Evolutionary conservation across 805 yeast genomes (phyloP), one percentile per base, ranked within the genome.

Genomic region (Yarrowia sp.): DNA sequence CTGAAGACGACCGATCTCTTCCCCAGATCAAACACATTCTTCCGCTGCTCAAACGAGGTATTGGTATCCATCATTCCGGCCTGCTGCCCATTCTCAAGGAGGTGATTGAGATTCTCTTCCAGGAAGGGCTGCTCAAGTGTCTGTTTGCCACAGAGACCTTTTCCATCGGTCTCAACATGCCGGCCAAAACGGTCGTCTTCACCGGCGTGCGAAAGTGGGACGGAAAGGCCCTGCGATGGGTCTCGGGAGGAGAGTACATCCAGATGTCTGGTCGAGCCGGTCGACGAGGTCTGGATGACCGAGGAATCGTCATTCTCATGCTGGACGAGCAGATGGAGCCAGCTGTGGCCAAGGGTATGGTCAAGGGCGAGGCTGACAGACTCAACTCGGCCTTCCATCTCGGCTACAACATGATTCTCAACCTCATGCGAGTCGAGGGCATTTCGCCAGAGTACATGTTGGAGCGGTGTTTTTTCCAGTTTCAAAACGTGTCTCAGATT

Each of bases 191-290:
- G 0, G 99, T 95, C 49, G 99, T 95, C 2, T 95, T 95, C 76
- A 95, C 99, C 0, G 90, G 93, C 35, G 99, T 95, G 21, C 85
- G 99, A 74, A 95, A 95, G 76, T 95, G 98, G 96, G 99, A 95
- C 78, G 99, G 99, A 71, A 86, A 85, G 68, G 96, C 93, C 19
- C 92, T 93, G 81, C 86, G 99, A 78, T 95, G 99, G 99, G 98
- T 95, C 33, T 90, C 97, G 65, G 99, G 99, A 66, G 99, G 99
- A 80, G 99, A 95, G 78, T 95, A 95, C 77, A 95, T 95, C 73
- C 99, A 95, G 79, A 95, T 95, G 99, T 90, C 97, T 49, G 99
- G 99, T 69, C 87, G 99, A 77, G 99, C 99, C 22, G 99, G 99
- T 71, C 92, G 99, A 82, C 90, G 99, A 83, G 99, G 99, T 73